Evolutionary conservation across 108 stramenopile species (phyloP).

Genomic region (Pseudonitzschia multiseries): DNA sequence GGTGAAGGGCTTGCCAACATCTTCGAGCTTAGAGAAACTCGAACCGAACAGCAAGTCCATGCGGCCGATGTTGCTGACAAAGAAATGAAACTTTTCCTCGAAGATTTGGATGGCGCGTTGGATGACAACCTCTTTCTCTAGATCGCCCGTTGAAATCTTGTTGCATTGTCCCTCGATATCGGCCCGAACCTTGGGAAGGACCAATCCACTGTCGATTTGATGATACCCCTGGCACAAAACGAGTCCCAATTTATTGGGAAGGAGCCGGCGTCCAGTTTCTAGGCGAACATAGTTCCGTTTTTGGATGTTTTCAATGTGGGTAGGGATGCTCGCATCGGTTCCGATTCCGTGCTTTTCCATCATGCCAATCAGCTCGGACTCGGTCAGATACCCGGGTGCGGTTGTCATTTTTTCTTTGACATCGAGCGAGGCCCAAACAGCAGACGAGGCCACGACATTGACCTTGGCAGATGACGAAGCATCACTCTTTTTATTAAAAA

Average conservation of each 20-base stretch:
- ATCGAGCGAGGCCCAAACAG: constrained; percentile 62
- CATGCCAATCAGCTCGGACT: constrained; percentile 81
- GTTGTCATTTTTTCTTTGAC: constrained; percentile 88
- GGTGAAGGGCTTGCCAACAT: constrained; percentile 88
- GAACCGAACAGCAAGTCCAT: constrained; percentile 91
- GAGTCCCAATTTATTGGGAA: constrained; percentile 85
- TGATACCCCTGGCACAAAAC: constrained; percentile 90
- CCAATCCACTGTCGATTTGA: constrained; percentile 83
- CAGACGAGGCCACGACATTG: constrained; percentile 39
- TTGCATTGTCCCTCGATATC: constrained; percentile 90
- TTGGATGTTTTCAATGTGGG: constrained; percentile 91
- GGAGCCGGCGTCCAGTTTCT: constrained; percentile 68
- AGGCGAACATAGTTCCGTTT: constrained; percentile 86
- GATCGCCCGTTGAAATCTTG: constrained; percentile 83
- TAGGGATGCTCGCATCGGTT: constrained; percentile 76
- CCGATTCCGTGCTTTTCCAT: constrained; percentile 95
- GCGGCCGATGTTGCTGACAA: constrained; percentile 68
- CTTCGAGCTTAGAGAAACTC: constrained; percentile 85
- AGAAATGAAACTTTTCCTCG: constrained; percentile 67
- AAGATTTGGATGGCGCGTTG: constrained; percentile 70
- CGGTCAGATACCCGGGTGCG: constrained; percentile 83
- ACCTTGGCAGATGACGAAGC: constrained; percentile 45
- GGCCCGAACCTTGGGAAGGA: constrained; percentile 83
- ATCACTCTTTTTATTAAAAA: constrained; percentile 18
- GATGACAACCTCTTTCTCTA: constrained; percentile 65